A percentile compares a stretch with the other conserved stretches of the same genome.
Evolutionary conservation across 1,139 yeast genomes (phyloP).

Genomic region (Meyerozyma sp.): DNA sequence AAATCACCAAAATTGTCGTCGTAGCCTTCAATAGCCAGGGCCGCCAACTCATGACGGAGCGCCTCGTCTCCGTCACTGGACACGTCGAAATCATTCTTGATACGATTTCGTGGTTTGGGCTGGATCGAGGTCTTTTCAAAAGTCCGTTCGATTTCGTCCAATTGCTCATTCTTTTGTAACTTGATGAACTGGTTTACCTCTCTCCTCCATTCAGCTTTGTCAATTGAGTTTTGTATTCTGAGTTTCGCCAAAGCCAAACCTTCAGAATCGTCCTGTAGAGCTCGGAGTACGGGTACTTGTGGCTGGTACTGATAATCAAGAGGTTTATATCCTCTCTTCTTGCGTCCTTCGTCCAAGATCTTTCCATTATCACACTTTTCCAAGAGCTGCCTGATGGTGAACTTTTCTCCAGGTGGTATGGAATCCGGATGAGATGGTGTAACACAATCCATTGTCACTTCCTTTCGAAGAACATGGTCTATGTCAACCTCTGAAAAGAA

Average conservation of each 20-base stretch:
- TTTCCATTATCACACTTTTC: constrained; percentile 21
- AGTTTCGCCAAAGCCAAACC: constrained; percentile 18
- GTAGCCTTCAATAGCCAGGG: not conserved
- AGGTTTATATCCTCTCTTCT: constrained; percentile 5
- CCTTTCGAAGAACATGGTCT: constrained; percentile 83
- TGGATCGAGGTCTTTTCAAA: not conserved
- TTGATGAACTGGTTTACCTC: constrained; percentile 15
- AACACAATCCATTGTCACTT: constrained; percentile 79
- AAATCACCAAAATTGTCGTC: not conserved
- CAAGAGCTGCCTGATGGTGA: constrained; percentile 54
- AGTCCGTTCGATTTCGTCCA: constrained; percentile 3
- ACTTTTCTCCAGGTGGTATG: constrained; percentile 74
- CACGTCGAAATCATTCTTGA: constrained; percentile 15
- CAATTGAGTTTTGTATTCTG: constrained; percentile 24
- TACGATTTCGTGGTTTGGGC: constrained; percentile 4
- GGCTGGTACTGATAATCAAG: constrained; percentile 13
- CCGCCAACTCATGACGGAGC: constrained; percentile 6
- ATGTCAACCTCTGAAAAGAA: constrained; percentile 93
- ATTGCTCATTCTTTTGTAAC: constrained; percentile 6
- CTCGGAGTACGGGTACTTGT: constrained; percentile 20
- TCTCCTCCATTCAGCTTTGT: constrained; percentile 21
- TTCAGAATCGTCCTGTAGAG: constrained; percentile 16
- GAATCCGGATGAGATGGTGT: constrained; percentile 81
- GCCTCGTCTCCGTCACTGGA: constrained; percentile 18
- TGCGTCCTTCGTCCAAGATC: constrained; percentile 10